These are phyloP conservation scores for Boletus rubescentipes DNA, from an alignment of 768 basidiomycete species.

Conservation along the genomic window DNA sequence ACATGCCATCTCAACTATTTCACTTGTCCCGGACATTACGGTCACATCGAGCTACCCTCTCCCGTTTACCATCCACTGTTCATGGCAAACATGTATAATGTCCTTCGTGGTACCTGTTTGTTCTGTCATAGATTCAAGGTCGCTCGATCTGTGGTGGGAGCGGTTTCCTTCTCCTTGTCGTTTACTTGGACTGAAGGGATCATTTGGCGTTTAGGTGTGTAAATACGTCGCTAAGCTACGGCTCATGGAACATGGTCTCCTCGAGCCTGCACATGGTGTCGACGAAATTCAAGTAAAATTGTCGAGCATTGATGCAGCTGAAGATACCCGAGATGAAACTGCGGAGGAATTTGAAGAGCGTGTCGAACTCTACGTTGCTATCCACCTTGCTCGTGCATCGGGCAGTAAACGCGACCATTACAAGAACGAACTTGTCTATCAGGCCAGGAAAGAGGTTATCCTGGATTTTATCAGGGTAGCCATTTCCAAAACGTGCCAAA, in stretches of 20 bases:
- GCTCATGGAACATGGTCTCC: slow-evolving; percentile 84
- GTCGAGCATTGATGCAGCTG: slow-evolving; percentile 31
- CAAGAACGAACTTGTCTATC: slow-evolving; percentile 86
- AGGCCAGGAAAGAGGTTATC: slow-evolving; percentile 81
- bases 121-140: slow-evolving; percentile 94
- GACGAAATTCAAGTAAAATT: slow-evolving; percentile 61
- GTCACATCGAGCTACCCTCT: slow-evolving; percentile 93
- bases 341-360: slow-evolving; percentile 59
- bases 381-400: slow-evolving; percentile 43
- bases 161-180: slow-evolving; percentile 10
- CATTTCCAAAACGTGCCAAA: slow-evolving; percentile 72
- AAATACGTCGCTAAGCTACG: slow-evolving; percentile 87
- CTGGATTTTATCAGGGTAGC: slow-evolving; percentile 74
- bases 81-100: slow-evolving; percentile 85
- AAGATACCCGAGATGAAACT: slow-evolving; percentile 54
- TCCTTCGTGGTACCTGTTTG: slow-evolving; percentile 85
- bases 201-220: slow-evolving; percentile 50
- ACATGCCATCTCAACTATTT: slow-evolving; percentile 93
- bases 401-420: slow-evolving; percentile 75
- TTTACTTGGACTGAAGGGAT: slow-evolving; percentile 9
- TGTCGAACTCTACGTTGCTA: slow-evolving; percentile 63
- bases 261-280: slow-evolving; percentile 76
- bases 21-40: slow-evolving; percentile 96
- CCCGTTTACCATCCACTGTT: slow-evolving; percentile 97
- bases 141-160: slow-evolving; percentile 63